A percentile compares a stretch with the other conserved stretches of the same genome.
phyloP scores from a whole-genome alignment of 805 yeast species.

The Spathaspora gorwiae region DNA sequence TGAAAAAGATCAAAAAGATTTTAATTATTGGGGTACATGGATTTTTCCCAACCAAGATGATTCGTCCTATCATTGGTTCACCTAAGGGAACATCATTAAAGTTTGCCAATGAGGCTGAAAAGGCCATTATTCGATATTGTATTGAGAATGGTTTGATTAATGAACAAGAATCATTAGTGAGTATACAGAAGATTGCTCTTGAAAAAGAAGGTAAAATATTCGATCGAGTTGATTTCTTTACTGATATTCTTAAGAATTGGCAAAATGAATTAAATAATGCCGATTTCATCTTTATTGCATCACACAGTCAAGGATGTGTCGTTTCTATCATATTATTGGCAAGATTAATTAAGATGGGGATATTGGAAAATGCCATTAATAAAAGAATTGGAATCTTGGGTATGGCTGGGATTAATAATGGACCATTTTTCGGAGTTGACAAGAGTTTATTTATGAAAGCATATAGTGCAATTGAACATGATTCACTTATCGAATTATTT shows the following conservation, averaged over 20 bases:
- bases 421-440: conserved; percentile 90
- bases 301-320: conserved; percentile 96
- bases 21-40: conserved; percentile 94
- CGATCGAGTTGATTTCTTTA: conserved; percentile 79
- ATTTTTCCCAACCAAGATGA: conserved; percentile 82
- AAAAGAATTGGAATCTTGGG: conserved; percentile 69
- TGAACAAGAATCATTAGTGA: conserved; percentile 28
- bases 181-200: conserved; percentile 85
- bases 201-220: conserved; percentile 91
- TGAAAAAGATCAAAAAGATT: conserved; percentile 47
- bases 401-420: conserved; percentile 95
- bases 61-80: conserved; percentile 85
- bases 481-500: conserved; percentile 78
- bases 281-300: conserved; percentile 85
- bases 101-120: conserved; percentile 88
- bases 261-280: conserved; percentile 53
- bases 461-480: conserved; percentile 84
- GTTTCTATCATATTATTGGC: conserved; percentile 81
- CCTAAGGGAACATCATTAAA: conserved; percentile 94
- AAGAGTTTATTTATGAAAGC: conserved; percentile 81
- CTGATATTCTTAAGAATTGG: conserved; percentile 68
- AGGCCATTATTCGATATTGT: conserved; percentile 62
- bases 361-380: conserved; percentile 30
- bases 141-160: conserved; percentile 34
- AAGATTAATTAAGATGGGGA: conserved; percentile 56